Base-by-base conservation (phyloP, 768 basidiomycete genomes). In the Leccinum imitatum region DNA sequence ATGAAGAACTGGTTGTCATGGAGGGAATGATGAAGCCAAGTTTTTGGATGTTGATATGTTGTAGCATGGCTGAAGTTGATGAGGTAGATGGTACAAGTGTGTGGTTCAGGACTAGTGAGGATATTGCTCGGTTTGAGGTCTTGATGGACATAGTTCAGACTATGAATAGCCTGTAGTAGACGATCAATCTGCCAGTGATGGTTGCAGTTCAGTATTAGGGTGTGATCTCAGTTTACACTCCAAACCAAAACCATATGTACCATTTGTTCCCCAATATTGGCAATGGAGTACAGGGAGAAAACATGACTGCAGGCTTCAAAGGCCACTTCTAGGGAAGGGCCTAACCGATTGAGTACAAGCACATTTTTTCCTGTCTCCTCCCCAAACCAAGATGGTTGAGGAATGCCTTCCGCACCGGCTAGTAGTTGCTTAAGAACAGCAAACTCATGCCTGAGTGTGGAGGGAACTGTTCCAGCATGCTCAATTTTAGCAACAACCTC, bases 51-150 rank as follows among this genome's bases (percentile, higher is more conserved):
- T 44, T 6, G 11, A 27, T 50, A 50, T 0, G 10, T 17, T 25
- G 48, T 1, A 3, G 48, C 14, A 2, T 44, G 14, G 41, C 41
- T 44, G 17, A 44, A 44, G 17, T 44, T 6, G 10, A 44, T 44
- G 41, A 44, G 41, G 17, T 44, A 25, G 48, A 50, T 50, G 25
- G 13, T 14, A 14, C 14, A 8, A 50, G 13, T 14, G 11, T 25
- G 23, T 3, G 13, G 21, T 13, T 27, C 54, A 27, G 3, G 17
- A 21, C 59, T 25, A 2, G 41, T 41, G 1, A 59, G 35, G n/a
- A 50, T 8, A n/a, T 59, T 59, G 14, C 50, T 54, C 0, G n/a
- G 59, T 30, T 59, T 59, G 25, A 59, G 53, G 17, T 59, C 17
- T 1, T n/a, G 17, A 1, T 59, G 54, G 27, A 59, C 7, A 2